These are phyloP conservation scores for Tylopilus sp. DNA, from an alignment of 768 basidiomycete species.

Conservation along the genomic window DNA sequence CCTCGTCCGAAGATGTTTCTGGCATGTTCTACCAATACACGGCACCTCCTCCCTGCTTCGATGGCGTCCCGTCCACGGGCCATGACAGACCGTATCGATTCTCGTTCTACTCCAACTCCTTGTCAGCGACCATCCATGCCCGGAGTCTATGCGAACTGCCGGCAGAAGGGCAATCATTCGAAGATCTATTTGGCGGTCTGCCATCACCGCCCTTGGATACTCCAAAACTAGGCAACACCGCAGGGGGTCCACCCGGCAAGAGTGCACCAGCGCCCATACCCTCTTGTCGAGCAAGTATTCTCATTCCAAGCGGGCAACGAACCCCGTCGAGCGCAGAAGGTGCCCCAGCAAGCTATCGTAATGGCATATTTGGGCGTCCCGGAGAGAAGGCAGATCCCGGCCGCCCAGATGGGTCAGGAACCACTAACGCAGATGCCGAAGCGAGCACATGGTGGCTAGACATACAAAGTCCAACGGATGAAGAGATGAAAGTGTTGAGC, in stretches of 20 bases:
- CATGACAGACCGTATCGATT: slow-evolving; percentile 95
- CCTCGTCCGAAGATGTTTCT: slow-evolving; percentile 41
- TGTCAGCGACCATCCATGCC: slow-evolving; percentile 93
- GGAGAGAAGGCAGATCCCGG: slow-evolving; percentile 20
- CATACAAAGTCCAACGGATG: slow-evolving; percentile 88
- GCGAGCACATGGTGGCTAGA: slow-evolving; percentile 97
- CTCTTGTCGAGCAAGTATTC: not conserved
- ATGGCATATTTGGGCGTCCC: slow-evolving; percentile 17
- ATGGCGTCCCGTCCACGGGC: slow-evolving; percentile 44
- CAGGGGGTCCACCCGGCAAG: not conserved
- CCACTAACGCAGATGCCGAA: slow-evolving; percentile 45
- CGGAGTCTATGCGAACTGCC: slow-evolving; percentile 91
- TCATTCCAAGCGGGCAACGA: slow-evolving; percentile 9
- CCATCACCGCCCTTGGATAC: slow-evolving; percentile 14
- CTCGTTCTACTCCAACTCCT: slow-evolving; percentile 94
- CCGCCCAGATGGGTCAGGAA: slow-evolving; percentile 23
- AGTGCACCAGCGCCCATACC: slow-evolving; percentile 9
- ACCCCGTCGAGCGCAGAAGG: slow-evolving; percentile 7
- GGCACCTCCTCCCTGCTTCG: slow-evolving; percentile 9
- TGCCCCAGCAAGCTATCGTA: slow-evolving; percentile 4
- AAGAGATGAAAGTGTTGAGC: slow-evolving; percentile 96
- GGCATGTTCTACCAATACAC: slow-evolving; percentile 12
- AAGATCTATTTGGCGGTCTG: slow-evolving; percentile 76
- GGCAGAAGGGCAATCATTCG: slow-evolving; percentile 89
- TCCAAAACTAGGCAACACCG: slow-evolving; percentile 5